These are phyloP conservation scores for Candida taoyuanica DNA, from an alignment of 805 yeast genomes.

Conservation along the genomic window DNA sequence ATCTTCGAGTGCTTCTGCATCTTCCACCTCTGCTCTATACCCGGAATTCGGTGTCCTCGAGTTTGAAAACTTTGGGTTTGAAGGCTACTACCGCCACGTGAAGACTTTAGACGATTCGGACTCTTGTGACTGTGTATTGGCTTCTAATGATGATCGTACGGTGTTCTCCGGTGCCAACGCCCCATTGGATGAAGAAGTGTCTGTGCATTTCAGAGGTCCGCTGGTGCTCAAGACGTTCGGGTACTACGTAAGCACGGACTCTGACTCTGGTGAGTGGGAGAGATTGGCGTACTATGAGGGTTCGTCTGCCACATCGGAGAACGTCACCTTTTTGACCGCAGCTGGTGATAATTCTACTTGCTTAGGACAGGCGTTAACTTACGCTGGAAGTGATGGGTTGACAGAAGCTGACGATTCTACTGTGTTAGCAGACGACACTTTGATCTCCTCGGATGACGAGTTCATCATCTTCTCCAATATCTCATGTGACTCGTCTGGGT, in stretches of 20 bases:
- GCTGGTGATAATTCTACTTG: conserved; percentile 60
- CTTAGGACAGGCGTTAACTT: conserved; percentile 64
- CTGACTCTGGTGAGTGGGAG: conserved; percentile 44
- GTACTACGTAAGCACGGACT: conserved; percentile 44
- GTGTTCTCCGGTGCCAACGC: conserved; percentile 54
- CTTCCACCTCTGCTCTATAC: conserved; percentile 14
- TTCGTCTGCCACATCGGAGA: conserved; percentile 42
- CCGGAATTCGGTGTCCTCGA: conserved; percentile 36
- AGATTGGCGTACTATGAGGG: conserved; percentile 60
- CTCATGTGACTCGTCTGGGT: conserved; percentile 53
- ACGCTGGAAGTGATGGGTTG: conserved; percentile 55
- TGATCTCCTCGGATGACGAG: conserved; percentile 55
- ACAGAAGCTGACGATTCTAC: conserved; percentile 42
- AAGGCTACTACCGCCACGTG: conserved; percentile 49
- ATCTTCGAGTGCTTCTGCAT: conserved; percentile 7
- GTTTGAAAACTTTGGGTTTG: conserved; percentile 51
- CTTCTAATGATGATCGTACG: conserved; percentile 32
- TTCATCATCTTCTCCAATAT: conserved; percentile 54
- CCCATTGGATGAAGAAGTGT: conserved; percentile 63
- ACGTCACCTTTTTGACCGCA: conserved; percentile 62
- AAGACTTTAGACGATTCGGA: conserved; percentile 36
- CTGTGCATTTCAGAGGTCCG: conserved; percentile 81
- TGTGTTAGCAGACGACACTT: conserved; percentile 42
- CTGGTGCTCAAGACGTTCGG: conserved; percentile 56
- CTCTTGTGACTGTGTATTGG: conserved; percentile 45